Percentiles rank a stretch among this genome's conserved stretches.
Evolutionary conservation across 441 rosid genomes (phyloP).

Genomic region (Euphorbia corollata): DNA sequence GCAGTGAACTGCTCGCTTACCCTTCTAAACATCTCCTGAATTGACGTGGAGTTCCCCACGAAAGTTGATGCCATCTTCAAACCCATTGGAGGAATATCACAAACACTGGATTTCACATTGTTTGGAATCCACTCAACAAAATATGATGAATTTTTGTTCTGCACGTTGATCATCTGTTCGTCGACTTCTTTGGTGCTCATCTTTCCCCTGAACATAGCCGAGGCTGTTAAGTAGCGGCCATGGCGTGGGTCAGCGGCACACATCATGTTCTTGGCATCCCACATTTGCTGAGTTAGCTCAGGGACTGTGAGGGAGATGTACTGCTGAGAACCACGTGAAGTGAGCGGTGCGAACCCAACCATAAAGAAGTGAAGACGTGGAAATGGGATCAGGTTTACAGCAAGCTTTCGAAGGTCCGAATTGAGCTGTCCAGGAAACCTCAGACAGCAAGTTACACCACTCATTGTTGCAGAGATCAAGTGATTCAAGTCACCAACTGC

Average conservation of each 20-base stretch:
- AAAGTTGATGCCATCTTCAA: slow-evolving; percentile 65
- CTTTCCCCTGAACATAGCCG: slow-evolving; percentile 88
- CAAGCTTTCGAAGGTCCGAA: slow-evolving; percentile 65
- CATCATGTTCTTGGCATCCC: slow-evolving; percentile 84
- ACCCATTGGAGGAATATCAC: slow-evolving; percentile 73
- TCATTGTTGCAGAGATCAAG: slow-evolving; percentile 70
- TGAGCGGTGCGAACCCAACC: slow-evolving; percentile 71
- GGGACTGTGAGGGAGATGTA: slow-evolving; percentile 75
- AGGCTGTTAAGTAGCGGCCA: slow-evolving; percentile 86
- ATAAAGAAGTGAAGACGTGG: slow-evolving; percentile 77
- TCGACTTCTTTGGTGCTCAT: slow-evolving; percentile 96
- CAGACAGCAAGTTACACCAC: slow-evolving; percentile 69
- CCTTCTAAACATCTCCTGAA: slow-evolving; percentile 78
- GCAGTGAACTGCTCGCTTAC: slow-evolving; percentile 76
- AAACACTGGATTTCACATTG: slow-evolving; percentile 83
- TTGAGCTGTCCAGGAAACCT: slow-evolving; percentile 77
- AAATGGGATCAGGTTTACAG: slow-evolving; percentile 68
- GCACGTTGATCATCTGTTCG: slow-evolving; percentile 80
- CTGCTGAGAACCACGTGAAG: slow-evolving; percentile 70
- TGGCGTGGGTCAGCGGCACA: slow-evolving; percentile 84
- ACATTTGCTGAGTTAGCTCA: slow-evolving; percentile 71
- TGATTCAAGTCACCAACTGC: slow-evolving; percentile 75
- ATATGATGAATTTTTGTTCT: slow-evolving; percentile 88
- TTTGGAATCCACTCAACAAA: slow-evolving; percentile 94
- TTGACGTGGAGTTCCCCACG: slow-evolving; percentile 67